Percentiles rank a stretch among this genome's conserved stretches.
Evolutionary conservation across 352 stramenopile species (phyloP).

Genomic region (Pythium utonaiense): DNA sequence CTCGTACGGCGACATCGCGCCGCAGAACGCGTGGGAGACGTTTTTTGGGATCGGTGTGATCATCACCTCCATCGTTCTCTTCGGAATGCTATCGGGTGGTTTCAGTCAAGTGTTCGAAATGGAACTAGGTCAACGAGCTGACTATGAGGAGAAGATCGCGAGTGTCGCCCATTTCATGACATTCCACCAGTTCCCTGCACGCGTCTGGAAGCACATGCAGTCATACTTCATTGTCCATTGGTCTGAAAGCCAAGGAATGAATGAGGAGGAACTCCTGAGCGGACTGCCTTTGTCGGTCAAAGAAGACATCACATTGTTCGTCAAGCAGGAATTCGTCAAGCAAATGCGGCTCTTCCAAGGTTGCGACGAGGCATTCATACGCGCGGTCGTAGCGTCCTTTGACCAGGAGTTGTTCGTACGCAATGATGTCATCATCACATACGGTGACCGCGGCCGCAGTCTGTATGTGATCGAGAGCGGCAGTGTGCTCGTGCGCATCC

Average conservation of each 20-base stretch:
- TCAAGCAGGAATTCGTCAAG: constrained; percentile 56
- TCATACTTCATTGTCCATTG: constrained; percentile 60
- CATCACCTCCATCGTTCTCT: constrained; percentile 60
- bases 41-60: constrained; percentile 51
- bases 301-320: constrained; percentile 61
- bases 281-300: constrained; percentile 52
- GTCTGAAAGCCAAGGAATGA: constrained; percentile 63
- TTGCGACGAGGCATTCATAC: constrained; percentile 61
- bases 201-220: constrained; percentile 56
- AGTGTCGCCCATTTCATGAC: constrained; percentile 56
- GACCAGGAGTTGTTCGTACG: constrained; percentile 68
- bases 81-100: constrained; percentile 65
- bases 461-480: constrained; percentile 71
- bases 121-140: constrained; percentile 46
- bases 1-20: constrained; percentile 66
- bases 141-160: constrained; percentile 65
- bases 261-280: constrained; percentile 51
- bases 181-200: constrained; percentile 52
- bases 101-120: constrained; percentile 74
- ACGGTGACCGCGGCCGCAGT: constrained; percentile 48
- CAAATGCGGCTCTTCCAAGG: constrained; percentile 57
- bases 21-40: constrained; percentile 61
- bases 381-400: constrained; percentile 60
- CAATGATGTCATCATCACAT: constrained; percentile 75
- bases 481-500: constrained; percentile 27